Evolutionary conservation across 495 filamentous ascomycete genomes (phyloP), one percentile per base, ranked within the genome.

Genomic region (Entonaema liquescens): DNA sequence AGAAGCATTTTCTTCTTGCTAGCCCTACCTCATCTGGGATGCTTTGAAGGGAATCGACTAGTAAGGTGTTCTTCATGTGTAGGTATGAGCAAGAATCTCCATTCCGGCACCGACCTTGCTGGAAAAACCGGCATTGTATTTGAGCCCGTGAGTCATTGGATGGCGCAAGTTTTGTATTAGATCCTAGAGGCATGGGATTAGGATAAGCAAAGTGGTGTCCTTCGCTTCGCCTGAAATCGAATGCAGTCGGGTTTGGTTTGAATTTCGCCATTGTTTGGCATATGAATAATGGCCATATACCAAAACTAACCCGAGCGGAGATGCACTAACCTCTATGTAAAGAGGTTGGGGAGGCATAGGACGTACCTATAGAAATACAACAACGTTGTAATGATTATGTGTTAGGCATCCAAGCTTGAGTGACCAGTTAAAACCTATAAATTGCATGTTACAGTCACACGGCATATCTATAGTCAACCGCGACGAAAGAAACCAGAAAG

Each of bases 191-290:
- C 17, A 21, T 26, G 17, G 29, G 26, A 52, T 6, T 12, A 28
- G 29, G 7, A 28, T 9, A 13, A 17, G 6, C 2, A 9, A 7
- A 8, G 35, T 53, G n/a, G 6, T 25, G 28, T 26, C 38, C 23
- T n/a, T 11, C 13, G 35, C 29, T 47, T 26, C 44, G 59, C 9
- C 15, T 38, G 33, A 65, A 57, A 19, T 19, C 25, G 9, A 49
- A 26, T 7, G 62, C 62, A 0, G 3, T 19, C 1, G 62, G 62
- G 73, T 67, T 66, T 76, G 28, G 42, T 23, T 23, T 47, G 9
- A 47, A 47, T 9, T 47, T 47, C 9, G 42, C 9, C 42, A 47
- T 47, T 47, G 11, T 47, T 9, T 2, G 5, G 4, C 11, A 47
- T 12, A 19, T 47, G 17, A 6, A 17, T 11, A 47, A 1, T 12